Conservation (phyloP, 1,139 yeast species). For the Zygotorulaspora mrakii region DNA sequence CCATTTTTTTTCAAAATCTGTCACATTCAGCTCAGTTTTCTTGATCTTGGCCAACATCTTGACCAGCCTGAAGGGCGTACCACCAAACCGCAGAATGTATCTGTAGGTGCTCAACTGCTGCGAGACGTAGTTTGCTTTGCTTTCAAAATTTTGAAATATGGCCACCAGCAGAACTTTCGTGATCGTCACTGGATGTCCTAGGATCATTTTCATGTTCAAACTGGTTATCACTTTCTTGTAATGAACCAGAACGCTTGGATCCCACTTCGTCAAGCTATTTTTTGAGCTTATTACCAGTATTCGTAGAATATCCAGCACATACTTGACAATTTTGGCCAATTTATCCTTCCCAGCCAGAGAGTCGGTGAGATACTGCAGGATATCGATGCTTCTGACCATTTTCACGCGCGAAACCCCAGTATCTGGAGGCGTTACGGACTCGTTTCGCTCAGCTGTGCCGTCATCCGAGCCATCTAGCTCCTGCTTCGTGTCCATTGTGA, state of each 20-base stretch:
- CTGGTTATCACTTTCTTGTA: conserved; percentile 30
- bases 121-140: conserved; percentile 45
- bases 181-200: conserved; percentile 22
- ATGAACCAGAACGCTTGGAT: conserved; percentile 18
- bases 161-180: conserved; percentile 20
- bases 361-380: conserved; percentile 51
- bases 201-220: conserved; percentile 27
- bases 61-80: conserved; percentile 56
- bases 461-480: conserved; percentile 4
- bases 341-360: conserved; percentile 67
- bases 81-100: conserved; percentile 68
- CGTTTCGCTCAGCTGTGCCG: conserved; percentile 3
- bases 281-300: conserved; percentile 47
- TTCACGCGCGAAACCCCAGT: conserved; percentile 1
- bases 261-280: conserved; percentile 19
- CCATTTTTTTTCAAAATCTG: conserved; percentile 34
- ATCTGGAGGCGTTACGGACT: background rate
- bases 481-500: conserved; percentile 7
- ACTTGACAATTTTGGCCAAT: conserved; percentile 60
- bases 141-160: conserved; percentile 29
- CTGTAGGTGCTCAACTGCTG: conserved; percentile 56
- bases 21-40: conserved; percentile 12
- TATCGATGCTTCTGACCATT: conserved; percentile 37
- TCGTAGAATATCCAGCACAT: conserved; percentile 51
- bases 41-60: conserved; percentile 26